phyloP scores from a whole-genome alignment of 345 rosid species.

The Iberis pinnata region DNA sequence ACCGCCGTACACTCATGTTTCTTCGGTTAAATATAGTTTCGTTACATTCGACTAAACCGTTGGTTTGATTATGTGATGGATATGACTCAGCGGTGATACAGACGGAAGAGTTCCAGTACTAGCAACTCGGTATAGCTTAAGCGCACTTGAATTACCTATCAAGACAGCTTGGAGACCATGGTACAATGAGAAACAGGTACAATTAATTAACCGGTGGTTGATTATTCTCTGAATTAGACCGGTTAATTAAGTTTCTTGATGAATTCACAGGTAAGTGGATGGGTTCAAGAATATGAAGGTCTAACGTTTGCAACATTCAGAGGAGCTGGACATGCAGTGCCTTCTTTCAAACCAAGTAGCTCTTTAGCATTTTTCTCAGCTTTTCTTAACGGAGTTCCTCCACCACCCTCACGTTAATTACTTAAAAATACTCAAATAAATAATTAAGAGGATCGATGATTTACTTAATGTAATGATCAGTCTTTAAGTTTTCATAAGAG shows the following conservation, averaged over 20 bases:
- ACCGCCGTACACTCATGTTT: not conserved
- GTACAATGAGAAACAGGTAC: slow-evolving; percentile 82
- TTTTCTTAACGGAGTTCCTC: slow-evolving; percentile 55
- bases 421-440: too few relatives aligned
- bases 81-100: slow-evolving; percentile 90
- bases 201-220: not conserved
- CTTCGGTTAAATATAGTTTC: not conserved
- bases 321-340: slow-evolving; percentile 99
- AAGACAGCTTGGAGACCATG: slow-evolving; percentile 86
- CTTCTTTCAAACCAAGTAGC: slow-evolving; percentile 70
- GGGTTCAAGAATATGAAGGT: slow-evolving; percentile 89
- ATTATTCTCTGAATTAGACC: not conserved
- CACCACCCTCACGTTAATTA: slow-evolving; percentile 36
- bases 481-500: not conserved
- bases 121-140: slow-evolving; percentile 74
- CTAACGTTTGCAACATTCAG: slow-evolving; percentile 81
- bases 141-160: slow-evolving; percentile 52
- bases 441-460: too few relatives aligned
- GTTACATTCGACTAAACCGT: not conserved
- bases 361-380: slow-evolving; percentile 76
- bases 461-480: too few relatives aligned
- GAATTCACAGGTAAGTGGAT: slow-evolving; percentile 62
- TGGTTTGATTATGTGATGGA: slow-evolving; percentile 10
- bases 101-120: slow-evolving; percentile 96
- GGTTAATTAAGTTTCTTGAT: not conserved